Base-by-base conservation (phyloP, 805 yeast species). In the Komagataella pastoris region DNA sequence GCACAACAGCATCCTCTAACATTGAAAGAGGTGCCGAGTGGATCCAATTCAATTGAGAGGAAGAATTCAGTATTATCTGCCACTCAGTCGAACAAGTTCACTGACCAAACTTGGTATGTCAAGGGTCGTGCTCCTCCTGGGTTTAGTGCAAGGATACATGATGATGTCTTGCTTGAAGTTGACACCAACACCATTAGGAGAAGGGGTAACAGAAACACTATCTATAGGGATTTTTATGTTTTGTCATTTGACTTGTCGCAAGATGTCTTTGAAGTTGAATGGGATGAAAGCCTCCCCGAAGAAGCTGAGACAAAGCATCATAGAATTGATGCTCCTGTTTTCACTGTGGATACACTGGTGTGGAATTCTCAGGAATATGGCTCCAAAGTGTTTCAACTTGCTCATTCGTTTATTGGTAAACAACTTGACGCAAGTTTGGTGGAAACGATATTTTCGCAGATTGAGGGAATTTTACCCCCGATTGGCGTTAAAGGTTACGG, bases 401-500 rank as follows among this genome's bases (percentile, higher is more conserved):
- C 85, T 1, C 60, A 68, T 1, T 54, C 61, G 1, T 61, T 68
- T 4, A 46, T 72, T 7, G 76, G 76, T 3, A 50, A 63, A 1
- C 63, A 63, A 5, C 57, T 69, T 3, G 56, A 58, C 3, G 66
- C 59, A 17, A 60, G 59, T 18, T 56, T 75, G 6, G 67, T 74
- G n/a, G 58, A 62, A 12, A 61, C 64, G 50, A 60, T 76, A 6
- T 62, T 73, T 12, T 54, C 61, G 0, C 64, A 66, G 52, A 52
- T 78, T 10, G 68, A 71, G n/a, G 69, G 69, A 3, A 58, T 54
- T 17, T 61, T 57, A 3, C 62, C 61, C 7, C 54, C 85, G 1
- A 75, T 87, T 48, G 95, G 88, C 0, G 64, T 67, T 44, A 80
- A 84, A 57, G 75, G 86, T 0, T 86, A 71, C 63, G 98, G 98